phyloP scores from a whole-genome alignment of 2,329 filamentous ascomycete genomes.

The Hypoxylon sp. region DNA sequence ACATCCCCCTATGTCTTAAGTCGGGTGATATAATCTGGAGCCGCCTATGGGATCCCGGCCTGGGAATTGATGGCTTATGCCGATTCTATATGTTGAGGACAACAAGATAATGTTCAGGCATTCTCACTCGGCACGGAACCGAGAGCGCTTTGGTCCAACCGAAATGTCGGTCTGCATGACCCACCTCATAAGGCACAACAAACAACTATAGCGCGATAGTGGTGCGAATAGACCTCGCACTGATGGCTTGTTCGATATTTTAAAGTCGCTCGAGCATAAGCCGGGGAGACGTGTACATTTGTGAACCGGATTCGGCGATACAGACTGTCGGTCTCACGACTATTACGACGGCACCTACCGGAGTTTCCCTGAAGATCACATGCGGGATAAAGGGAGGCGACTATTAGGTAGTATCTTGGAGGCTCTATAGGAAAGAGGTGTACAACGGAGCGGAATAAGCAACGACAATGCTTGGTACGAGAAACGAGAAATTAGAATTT shows the following conservation, averaged over 20 bases:
- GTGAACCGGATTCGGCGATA: constrained; percentile 38
- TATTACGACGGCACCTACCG: constrained; percentile 32
- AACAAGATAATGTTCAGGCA: constrained; percentile 27
- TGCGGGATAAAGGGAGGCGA: constrained; percentile 30
- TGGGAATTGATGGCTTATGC: constrained; percentile 37
- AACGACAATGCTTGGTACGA: constrained; percentile 26
- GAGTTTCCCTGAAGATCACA: constrained; percentile 33
- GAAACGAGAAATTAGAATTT: constrained; percentile 35
- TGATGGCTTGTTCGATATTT: constrained; percentile 26
- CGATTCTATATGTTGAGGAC: constrained; percentile 33
- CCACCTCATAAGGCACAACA: constrained; percentile 37
- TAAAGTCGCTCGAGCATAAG: constrained; percentile 26
- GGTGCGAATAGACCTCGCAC: constrained; percentile 36
- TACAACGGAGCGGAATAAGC: constrained; percentile 24
- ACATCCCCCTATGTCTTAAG: constrained; percentile 36
- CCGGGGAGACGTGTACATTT: constrained; percentile 30
- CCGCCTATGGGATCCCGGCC: constrained; percentile 28
- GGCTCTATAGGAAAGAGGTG: constrained; percentile 26
- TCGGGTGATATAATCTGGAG: constrained; percentile 36
- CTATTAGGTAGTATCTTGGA: constrained; percentile 28
- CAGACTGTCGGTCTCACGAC: constrained; percentile 36
- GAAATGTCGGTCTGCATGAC: constrained; percentile 46
- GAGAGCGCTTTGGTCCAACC: constrained; percentile 35
- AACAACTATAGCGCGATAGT: constrained; percentile 36
- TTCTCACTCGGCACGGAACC: constrained; percentile 40